Conservation (phyloP, 1,284 basidiomycete species). For the Dichomitus squalens region DNA sequence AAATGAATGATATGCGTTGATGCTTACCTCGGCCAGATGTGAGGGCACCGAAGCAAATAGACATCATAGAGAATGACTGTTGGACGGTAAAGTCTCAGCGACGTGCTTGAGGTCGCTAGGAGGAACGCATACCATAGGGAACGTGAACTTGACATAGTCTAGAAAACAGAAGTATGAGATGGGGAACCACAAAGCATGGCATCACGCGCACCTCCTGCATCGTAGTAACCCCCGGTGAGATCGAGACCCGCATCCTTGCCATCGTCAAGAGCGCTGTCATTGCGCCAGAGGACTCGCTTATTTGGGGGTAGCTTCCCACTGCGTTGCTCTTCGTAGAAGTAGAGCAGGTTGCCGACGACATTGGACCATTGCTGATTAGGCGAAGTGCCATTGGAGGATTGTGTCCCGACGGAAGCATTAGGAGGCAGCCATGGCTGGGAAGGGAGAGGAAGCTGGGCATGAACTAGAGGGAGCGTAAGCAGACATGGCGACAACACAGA, state of each 20-base stretch:
- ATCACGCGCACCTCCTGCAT: conserved; percentile 72
- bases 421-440: conserved; percentile 65
- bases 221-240: conserved; percentile 87
- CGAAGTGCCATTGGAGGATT: conserved; percentile 45
- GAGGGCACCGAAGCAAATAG: conserved; percentile 85
- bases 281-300: conserved; percentile 87
- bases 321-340: conserved; percentile 91
- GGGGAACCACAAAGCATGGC: no score
- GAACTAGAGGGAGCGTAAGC: background rate
- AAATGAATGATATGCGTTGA: background rate
- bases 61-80: conserved; percentile 79
- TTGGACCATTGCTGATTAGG: conserved; percentile 81
- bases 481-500: background rate
- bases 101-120: background rate
- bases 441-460: conserved; percentile 63
- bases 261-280: conserved; percentile 77
- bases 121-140: conserved; percentile 59
- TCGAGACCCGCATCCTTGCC: conserved; percentile 77
- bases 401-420: conserved; percentile 56
- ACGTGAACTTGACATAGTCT: conserved; percentile 90
- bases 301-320: conserved; percentile 71
- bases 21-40: conserved; percentile 73
- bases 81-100: background rate
- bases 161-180: background rate
- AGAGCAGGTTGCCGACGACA: conserved; percentile 79